Evolutionary conservation across 495 filamentous ascomycete genomes (phyloP).

Genomic region (Penicillium desertorum): DNA sequence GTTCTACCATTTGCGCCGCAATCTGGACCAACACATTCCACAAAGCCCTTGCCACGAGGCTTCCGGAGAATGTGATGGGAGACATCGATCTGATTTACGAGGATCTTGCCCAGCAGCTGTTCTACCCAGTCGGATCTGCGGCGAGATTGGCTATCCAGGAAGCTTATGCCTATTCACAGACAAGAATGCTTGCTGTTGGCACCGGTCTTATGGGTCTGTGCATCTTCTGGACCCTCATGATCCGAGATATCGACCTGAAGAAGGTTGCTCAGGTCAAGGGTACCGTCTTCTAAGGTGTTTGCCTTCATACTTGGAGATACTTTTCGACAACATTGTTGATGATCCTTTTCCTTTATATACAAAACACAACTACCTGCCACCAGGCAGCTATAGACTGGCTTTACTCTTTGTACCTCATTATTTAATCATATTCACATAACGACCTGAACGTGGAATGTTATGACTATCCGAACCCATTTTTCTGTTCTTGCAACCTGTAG

Average conservation of each 20-base stretch:
- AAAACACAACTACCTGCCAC: neutral
- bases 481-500: neutral
- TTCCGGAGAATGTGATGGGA: slow-evolving; percentile 46
- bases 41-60: slow-evolving; percentile 45
- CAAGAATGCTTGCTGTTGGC: slow-evolving; percentile 24
- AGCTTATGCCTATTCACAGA: slow-evolving; percentile 57
- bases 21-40: slow-evolving; percentile 65
- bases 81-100: slow-evolving; percentile 53
- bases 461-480: neutral
- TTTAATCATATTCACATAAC: slow-evolving; percentile 7
- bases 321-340: neutral
- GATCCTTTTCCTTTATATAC: neutral
- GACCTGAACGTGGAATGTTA: slow-evolving; percentile 10
- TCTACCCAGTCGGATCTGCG: slow-evolving; percentile 50
- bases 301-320: neutral
- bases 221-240: slow-evolving; percentile 37
- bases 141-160: slow-evolving; percentile 50
- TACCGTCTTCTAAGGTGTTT: slow-evolving; percentile 17
- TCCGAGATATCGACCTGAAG: slow-evolving; percentile 22
- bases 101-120: slow-evolving; percentile 45
- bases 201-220: slow-evolving; percentile 34
- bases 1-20: slow-evolving; percentile 56
- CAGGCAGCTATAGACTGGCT: neutral
- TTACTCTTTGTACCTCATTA: neutral
- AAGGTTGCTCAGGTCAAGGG: slow-evolving; percentile 24